Percentiles rank a stretch among this genome's conserved stretches.
phyloP scores from a whole-genome alignment of 257 asterid species.

The Solanum medicagineum region DNA sequence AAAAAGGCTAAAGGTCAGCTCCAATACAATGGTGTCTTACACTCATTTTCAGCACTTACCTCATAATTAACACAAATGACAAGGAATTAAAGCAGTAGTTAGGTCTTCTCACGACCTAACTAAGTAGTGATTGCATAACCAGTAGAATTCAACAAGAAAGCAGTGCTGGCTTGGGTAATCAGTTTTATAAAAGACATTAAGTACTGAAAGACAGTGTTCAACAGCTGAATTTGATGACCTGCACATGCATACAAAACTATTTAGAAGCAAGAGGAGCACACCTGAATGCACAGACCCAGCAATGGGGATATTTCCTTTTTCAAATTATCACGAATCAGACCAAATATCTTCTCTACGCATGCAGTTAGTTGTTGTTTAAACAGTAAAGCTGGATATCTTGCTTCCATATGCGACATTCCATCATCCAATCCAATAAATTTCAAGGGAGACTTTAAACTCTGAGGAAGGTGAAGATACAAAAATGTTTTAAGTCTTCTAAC shows the following conservation, averaged over 20 bases:
- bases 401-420: conserved; percentile 78
- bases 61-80: background rate
- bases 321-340: conserved; percentile 89
- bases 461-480: conserved; percentile 6
- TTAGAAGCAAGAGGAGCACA: conserved; percentile 7
- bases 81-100: background rate
- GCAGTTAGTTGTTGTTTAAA: conserved; percentile 95
- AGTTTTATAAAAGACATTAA: background rate
- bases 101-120: background rate
- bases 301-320: conserved; percentile 94
- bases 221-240: background rate
- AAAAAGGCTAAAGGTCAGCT: background rate
- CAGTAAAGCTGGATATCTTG: conserved; percentile 81
- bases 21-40: background rate
- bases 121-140: background rate
- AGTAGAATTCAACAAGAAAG: background rate
- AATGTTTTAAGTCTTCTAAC: background rate
- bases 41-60: background rate
- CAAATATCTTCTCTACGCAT: conserved; percentile 93
- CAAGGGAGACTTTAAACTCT: conserved; percentile 64
- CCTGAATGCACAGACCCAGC: conserved; percentile 92
- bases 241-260: background rate
- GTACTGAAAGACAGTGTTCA: background rate
- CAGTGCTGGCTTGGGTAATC: background rate
- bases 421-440: conserved; percentile 67